Evolutionary conservation across 352 stramenopile genomes (phyloP).

Genomic region (Phytopythium ostracodes): DNA sequence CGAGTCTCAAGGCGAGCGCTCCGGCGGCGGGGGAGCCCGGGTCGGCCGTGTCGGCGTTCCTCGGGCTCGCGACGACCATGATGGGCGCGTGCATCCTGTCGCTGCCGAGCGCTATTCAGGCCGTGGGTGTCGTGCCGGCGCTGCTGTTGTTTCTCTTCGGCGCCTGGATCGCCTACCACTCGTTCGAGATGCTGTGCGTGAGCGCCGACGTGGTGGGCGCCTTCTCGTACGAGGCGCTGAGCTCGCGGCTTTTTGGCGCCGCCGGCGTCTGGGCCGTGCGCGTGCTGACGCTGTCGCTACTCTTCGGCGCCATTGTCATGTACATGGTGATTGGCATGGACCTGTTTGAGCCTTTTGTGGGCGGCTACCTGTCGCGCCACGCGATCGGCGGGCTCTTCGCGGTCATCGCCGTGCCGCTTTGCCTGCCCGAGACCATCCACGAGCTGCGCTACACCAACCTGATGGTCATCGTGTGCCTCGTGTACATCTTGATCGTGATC

Average conservation of each 20-base stretch:
- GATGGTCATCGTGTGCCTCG: conserved; percentile 67
- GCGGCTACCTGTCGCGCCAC: conserved; percentile 45
- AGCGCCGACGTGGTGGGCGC: conserved; percentile 56
- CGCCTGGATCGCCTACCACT: conserved; percentile 59
- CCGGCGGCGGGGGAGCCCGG: conserved; percentile 40
- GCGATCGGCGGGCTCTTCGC: conserved; percentile 64
- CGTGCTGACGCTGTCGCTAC: conserved; percentile 63
- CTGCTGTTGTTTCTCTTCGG: conserved; percentile 51
- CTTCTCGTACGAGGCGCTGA: conserved; percentile 81
- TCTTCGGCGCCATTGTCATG: conserved; percentile 78
- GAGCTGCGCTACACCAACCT: conserved; percentile 79
- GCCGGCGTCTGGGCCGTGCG: conserved; percentile 69
- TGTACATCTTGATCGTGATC: conserved; percentile 79
- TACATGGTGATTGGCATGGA: conserved; percentile 87
- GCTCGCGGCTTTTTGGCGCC: conserved; percentile 65
- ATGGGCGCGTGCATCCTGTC: conserved; percentile 78
- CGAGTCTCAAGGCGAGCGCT: conserved; percentile 1
- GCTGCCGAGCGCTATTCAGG: conserved; percentile 59
- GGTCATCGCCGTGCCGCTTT: conserved; percentile 66
- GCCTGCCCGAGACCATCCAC: conserved; percentile 80
- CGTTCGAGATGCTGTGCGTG: conserved; percentile 70
- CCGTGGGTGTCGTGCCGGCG: conserved; percentile 44
- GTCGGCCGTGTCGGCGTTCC: conserved; percentile 66
- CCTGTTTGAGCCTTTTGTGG: conserved; percentile 75
- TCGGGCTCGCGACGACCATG: conserved; percentile 81